Base-by-base conservation (phyloP, 306 rosid genomes). In the Quercus glauca region DNA sequence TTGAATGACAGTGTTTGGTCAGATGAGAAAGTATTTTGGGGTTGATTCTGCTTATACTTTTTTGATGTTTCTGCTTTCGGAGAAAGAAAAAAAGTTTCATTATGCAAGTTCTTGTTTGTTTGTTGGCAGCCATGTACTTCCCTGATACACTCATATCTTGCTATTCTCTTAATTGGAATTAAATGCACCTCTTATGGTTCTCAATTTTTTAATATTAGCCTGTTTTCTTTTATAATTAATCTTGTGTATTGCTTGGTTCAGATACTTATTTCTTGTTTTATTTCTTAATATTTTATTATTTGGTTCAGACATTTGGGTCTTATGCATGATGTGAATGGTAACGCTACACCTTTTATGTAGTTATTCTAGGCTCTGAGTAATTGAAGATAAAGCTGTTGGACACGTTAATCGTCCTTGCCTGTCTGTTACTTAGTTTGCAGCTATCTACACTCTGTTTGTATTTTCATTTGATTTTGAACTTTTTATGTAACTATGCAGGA, bases 401-500 rank as follows among this genome's bases (percentile, higher is more conserved):
- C 31, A 26, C 29, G 19, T 29, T 33, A 28, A 49, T 37, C 58
- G 64, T 26, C 29, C 75, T 83, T 64, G 33, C 73, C 41, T 53
- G 58, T 49, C 53, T 49, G 53, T 10, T 12, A 49, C 53, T 49
- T 79, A 18, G 55, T 76, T 85, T 76, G 76, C 37, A 43, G 14
- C 55, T 13, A 28, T 61, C 52, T 17, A 12, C 69, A 75, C 71
- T 53, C 74, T 52, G 77, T 14, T 61, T 23, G 14, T 25, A 67
- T 33, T 67, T 67, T 37, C 37, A 28, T 59, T 51, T 67, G 60
- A 68, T 56, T 63, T 55, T 35, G 25, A 49, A 1, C 41, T 37
- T 49, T 61, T 49, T 41, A 35, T 55, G 43, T 20, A 20, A 14
- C 18, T 68, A 60, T 81, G 59, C 94, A 96, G 99, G 99, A 96